phyloP scores from a whole-genome alignment of 495 filamentous ascomycete species.

The Barbatosphaeria neglecta region DNA sequence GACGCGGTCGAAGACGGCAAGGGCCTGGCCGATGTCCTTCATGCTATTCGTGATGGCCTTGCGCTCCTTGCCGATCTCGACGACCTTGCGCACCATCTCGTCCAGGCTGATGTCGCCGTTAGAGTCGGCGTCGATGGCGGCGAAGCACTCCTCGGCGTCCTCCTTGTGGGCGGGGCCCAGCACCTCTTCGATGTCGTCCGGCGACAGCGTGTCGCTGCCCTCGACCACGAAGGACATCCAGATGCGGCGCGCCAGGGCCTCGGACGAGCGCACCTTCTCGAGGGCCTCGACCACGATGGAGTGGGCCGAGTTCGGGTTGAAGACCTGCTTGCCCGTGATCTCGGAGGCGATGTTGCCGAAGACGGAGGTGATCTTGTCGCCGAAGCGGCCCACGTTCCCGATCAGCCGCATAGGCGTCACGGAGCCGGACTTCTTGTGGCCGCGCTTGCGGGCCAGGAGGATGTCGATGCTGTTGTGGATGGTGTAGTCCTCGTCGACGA shows the following conservation, averaged over 20 bases:
- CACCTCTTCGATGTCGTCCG: slow-evolving; percentile 78
- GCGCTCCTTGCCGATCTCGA: slow-evolving; percentile 69
- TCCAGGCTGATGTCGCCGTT: slow-evolving; percentile 93
- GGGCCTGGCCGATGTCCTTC: slow-evolving; percentile 94
- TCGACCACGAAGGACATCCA: slow-evolving; percentile 99
- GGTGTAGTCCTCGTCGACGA: slow-evolving; percentile 78
- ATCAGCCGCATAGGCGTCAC: slow-evolving; percentile 69
- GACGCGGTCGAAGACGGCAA: slow-evolving; percentile 78
- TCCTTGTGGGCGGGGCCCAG: slow-evolving; percentile 57
- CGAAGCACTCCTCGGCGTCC: slow-evolving; percentile 77
- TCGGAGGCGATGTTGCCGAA: slow-evolving; percentile 93
- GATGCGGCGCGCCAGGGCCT: slow-evolving; percentile 79
- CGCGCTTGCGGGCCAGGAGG: slow-evolving; percentile 30
- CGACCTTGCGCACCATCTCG: slow-evolving; percentile 84
- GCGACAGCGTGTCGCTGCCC: slow-evolving; percentile 64
- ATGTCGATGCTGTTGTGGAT: slow-evolving; percentile 69
- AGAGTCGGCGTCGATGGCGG: slow-evolving; percentile 65
- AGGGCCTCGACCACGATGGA: slow-evolving; percentile 81
- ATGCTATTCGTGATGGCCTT: slow-evolving; percentile 82
- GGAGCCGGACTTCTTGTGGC: slow-evolving; percentile 41
- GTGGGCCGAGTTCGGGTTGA: slow-evolving; percentile 81
- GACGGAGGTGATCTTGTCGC: slow-evolving; percentile 80
- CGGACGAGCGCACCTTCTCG: slow-evolving; percentile 67
- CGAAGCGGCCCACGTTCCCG: slow-evolving; percentile 65
- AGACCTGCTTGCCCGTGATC: slow-evolving; percentile 87